Evolutionary conservation across 2,329 filamentous ascomycete genomes (phyloP).

Genomic region (Exophiala bonariae): DNA sequence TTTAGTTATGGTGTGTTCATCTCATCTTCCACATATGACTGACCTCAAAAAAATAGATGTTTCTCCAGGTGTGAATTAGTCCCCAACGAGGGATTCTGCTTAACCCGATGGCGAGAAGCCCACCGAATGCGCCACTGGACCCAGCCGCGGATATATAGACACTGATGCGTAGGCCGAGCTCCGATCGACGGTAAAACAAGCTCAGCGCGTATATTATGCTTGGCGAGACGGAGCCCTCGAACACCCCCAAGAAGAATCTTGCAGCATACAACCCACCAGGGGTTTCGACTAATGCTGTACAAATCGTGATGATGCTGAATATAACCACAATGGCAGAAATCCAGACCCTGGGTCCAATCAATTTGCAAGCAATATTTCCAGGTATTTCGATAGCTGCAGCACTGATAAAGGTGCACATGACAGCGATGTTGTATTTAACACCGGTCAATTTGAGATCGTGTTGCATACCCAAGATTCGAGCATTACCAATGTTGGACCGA

Average conservation of each 20-base stretch:
- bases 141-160: conserved; percentile 69
- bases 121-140: conserved; percentile 64
- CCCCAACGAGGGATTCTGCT: conserved; percentile 27
- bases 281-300: conserved; percentile 32
- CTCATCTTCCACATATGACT: too few species aligned
- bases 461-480: conserved; percentile 65
- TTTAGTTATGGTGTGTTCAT: too few species aligned
- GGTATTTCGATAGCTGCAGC: too few species aligned
- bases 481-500: conserved; percentile 70
- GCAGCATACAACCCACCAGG: conserved; percentile 59
- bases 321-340: conserved; percentile 29
- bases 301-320: conserved; percentile 65
- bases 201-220: conserved; percentile 69
- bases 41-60: conserved; percentile 36
- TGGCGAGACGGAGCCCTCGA: conserved; percentile 65
- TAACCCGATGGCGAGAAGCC: conserved; percentile 53
- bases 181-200: conserved; percentile 60
- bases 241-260: conserved; percentile 61
- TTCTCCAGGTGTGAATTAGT: conserved; percentile 41
- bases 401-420: too few species aligned
- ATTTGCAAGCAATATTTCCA: conserved; percentile 12
- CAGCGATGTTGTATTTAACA: conserved; percentile 5
- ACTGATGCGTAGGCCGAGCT: conserved; percentile 64
- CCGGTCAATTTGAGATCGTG: conserved; percentile 42
- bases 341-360: conserved; percentile 11